These are phyloP conservation scores for Nepenthes mirabilis DNA, from an alignment of 148 eudicot species.

Conservation along the genomic window DNA sequence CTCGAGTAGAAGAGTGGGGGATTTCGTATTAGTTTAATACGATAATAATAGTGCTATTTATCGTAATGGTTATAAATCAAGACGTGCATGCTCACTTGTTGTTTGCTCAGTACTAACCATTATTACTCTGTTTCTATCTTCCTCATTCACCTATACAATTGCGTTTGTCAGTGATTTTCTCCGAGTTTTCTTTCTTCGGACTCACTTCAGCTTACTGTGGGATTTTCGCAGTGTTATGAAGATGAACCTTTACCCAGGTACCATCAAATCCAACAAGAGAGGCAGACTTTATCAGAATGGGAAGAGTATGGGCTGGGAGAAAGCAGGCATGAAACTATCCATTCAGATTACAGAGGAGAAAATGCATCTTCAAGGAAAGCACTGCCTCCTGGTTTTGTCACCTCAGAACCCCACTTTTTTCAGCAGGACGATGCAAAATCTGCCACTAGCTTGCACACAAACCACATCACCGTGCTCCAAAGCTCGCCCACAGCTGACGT, in stretches of 20 bases:
- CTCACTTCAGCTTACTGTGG: background rate
- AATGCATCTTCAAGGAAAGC: conserved; percentile 38
- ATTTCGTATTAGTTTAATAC: too few species aligned
- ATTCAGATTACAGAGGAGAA: conserved; percentile 23
- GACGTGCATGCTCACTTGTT: too few species aligned
- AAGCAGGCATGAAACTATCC: conserved; percentile 12
- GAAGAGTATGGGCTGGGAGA: conserved; percentile 26
- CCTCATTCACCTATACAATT: too few species aligned
- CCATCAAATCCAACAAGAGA: conserved; percentile 32
- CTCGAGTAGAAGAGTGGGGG: too few species aligned
- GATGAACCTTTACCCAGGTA: conserved; percentile 68
- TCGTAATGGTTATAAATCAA: too few species aligned
- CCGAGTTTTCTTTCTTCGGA: too few species aligned
- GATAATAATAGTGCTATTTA: too few species aligned
- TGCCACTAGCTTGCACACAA: conserved; percentile 34
- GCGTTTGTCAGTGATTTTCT: too few species aligned
- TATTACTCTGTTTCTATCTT: too few species aligned
- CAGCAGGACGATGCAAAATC: conserved; percentile 38
- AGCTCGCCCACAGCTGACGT: conserved; percentile 35
- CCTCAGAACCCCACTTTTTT: conserved; percentile 13
- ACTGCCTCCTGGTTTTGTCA: conserved; percentile 18
- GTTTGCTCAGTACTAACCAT: too few species aligned
- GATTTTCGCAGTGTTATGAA: conserved; percentile 55
- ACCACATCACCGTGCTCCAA: conserved; percentile 18
- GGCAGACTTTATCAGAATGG: conserved; percentile 45